Conservation (phyloP, 371 early-diverging fungal genomes). For the Mortierella sp. region DNA sequence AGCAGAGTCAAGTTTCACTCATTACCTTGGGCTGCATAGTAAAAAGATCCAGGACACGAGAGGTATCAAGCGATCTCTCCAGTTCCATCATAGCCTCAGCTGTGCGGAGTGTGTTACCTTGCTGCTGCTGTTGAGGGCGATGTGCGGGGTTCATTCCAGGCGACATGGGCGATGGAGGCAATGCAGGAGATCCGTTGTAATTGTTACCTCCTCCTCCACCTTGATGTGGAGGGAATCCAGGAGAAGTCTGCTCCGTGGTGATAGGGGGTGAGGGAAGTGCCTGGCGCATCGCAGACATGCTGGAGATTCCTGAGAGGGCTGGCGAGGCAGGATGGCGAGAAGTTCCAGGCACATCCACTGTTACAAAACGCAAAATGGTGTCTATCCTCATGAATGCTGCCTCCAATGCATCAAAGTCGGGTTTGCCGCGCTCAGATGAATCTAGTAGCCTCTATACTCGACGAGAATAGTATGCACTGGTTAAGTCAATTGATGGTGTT, state of each 20-base stretch:
- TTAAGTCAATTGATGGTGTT: neutral
- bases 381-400: constrained; percentile 58
- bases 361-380: constrained; percentile 52
- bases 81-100: constrained; percentile 42
- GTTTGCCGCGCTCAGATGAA: constrained; percentile 56
- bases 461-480: neutral
- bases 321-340: constrained; percentile 59
- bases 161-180: constrained; percentile 55
- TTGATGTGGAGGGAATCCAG: constrained; percentile 48
- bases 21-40: constrained; percentile 59
- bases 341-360: constrained; percentile 56
- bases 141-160: constrained; percentile 23
- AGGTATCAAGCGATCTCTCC: constrained; percentile 43
- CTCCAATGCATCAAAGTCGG: constrained; percentile 53
- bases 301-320: constrained; percentile 51
- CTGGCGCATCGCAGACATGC: constrained; percentile 44
- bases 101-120: constrained; percentile 2
- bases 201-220: constrained; percentile 19
- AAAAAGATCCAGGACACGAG: constrained; percentile 50
- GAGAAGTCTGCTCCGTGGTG: constrained; percentile 45
- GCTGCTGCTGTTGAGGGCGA: constrained; percentile 28
- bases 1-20: neutral
- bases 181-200: constrained; percentile 36
- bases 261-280: constrained; percentile 56
- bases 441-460: constrained; percentile 45